phyloP scores from a whole-genome alignment of 257 asterid genomes.

The Plantago elongata region DNA sequence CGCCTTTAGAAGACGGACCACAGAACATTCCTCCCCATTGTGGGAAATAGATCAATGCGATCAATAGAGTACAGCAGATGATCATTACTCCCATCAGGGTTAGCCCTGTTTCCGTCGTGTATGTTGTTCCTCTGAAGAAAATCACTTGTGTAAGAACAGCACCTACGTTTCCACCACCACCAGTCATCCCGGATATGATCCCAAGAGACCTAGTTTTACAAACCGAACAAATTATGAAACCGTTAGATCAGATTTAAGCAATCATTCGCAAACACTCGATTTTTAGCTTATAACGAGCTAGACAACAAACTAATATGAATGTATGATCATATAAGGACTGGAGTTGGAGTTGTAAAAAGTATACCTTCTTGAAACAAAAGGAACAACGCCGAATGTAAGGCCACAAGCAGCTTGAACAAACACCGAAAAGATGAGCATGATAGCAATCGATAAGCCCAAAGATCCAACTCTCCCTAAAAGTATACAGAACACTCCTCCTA shows the following conservation, averaged over 20 bases:
- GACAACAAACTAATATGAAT: not conserved
- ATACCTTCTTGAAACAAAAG: conserved; percentile 78
- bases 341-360: not conserved
- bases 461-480: conserved; percentile 58
- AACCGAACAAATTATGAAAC: not conserved
- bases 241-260: not conserved
- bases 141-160: conserved; percentile 71
- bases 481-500: conserved; percentile 70
- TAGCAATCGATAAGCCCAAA: conserved; percentile 42
- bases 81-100: conserved; percentile 83
- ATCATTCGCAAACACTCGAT: not conserved
- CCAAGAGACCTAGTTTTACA: conserved; percentile 54
- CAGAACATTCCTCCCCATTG: conserved; percentile 91
- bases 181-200: conserved; percentile 74
- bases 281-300: not conserved
- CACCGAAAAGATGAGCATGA: conserved; percentile 66
- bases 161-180: conserved; percentile 83
- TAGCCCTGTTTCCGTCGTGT: conserved; percentile 64
- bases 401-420: conserved; percentile 95
- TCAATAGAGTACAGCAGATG: conserved; percentile 46
- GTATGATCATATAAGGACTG: too few relatives aligned
- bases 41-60: conserved; percentile 60
- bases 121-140: conserved; percentile 71
- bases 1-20: conserved; percentile 53
- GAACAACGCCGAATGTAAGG: conserved; percentile 80